Percentiles rank a stretch among this genome's conserved stretches.
Evolutionary conservation across 768 basidiomycete genomes (phyloP).

Genomic region (Coprinopsis sp.): DNA sequence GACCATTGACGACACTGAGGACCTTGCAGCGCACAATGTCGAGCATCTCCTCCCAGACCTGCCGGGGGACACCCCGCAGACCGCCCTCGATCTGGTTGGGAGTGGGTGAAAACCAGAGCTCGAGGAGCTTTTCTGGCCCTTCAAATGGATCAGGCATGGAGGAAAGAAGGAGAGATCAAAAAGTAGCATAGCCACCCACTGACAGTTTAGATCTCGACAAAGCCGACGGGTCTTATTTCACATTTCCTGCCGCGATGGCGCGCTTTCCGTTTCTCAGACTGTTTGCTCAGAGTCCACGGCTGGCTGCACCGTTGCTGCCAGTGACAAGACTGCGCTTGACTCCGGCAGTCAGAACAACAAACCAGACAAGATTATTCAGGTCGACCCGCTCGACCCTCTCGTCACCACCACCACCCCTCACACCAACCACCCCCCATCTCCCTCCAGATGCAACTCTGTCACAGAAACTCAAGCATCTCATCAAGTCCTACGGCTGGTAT

Average conservation of each 20-base stretch:
- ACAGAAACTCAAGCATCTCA: constrained; percentile 72
- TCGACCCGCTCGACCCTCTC: constrained; percentile 8
- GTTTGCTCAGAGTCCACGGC: constrained; percentile 13
- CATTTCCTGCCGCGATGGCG: constrained; percentile 19
- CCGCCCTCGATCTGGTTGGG: constrained; percentile 58
- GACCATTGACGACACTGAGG: constrained; percentile 81
- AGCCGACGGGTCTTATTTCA: too few species aligned
- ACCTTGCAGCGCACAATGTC: constrained; percentile 96
- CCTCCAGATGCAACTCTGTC: constrained; percentile 56
- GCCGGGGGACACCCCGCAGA: constrained; percentile 67
- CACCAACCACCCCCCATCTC: constrained; percentile 16
- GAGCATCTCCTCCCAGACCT: constrained; percentile 95
- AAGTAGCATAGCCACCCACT: not conserved
- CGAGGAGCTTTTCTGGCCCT: constrained; percentile 92
- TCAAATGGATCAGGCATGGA: constrained; percentile 61
- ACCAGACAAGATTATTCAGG: constrained; percentile 6
- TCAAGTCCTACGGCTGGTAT: constrained; percentile 94
- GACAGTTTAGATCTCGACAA: too few species aligned
- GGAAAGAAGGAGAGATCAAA: not conserved
- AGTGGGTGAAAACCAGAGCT: constrained; percentile 94
- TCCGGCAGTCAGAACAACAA: constrained; percentile 10
- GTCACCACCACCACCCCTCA: constrained; percentile 12
- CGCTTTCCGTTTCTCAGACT: constrained; percentile 26
- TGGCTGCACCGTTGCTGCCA: constrained; percentile 13
- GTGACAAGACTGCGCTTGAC: constrained; percentile 6